Evolutionary conservation across 75 land plant species (phyloP).

Genomic region (Pinus taeda): DNA sequence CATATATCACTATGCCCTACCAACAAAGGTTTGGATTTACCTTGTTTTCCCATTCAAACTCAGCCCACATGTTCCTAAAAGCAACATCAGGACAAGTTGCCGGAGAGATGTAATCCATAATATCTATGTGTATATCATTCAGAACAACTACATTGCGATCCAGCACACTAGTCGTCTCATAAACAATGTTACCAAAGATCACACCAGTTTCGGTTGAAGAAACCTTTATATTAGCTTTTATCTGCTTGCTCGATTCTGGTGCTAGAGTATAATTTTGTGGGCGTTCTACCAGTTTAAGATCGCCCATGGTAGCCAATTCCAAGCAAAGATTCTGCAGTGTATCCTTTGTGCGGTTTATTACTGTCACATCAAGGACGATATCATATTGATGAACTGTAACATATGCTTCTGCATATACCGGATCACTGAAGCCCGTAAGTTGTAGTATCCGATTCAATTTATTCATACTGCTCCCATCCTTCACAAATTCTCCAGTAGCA

Average conservation of each 20-base stretch:
- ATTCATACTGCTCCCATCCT: slow-evolving; percentile 75
- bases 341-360: slow-evolving; percentile 83
- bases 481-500: slow-evolving; percentile 89
- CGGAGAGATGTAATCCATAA: slow-evolving; percentile 96
- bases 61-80: slow-evolving; percentile 99
- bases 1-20: not conserved
- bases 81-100: slow-evolving; percentile 83
- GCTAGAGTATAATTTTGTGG: slow-evolving; percentile 94
- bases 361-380: slow-evolving; percentile 93
- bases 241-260: slow-evolving; percentile 90
- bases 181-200: slow-evolving; percentile 94
- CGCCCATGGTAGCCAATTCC: slow-evolving; percentile 96
- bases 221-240: slow-evolving; percentile 87
- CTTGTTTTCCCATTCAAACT: slow-evolving; percentile 99
- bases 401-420: slow-evolving; percentile 96
- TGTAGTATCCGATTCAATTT: slow-evolving; percentile 86
- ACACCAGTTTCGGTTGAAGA: slow-evolving; percentile 97
- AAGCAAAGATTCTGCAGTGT: slow-evolving; percentile 91
- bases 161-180: slow-evolving; percentile 86
- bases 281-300: slow-evolving; percentile 90
- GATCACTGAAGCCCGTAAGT: slow-evolving; percentile 95
- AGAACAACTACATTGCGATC: slow-evolving; percentile 88
- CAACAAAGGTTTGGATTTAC: slow-evolving; percentile 28
- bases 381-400: slow-evolving; percentile 97
- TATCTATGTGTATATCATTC: slow-evolving; percentile 95